Evolutionary conservation across 2,329 filamentous ascomycete genomes (phyloP).

Genomic region (Rutstroemia sp.): DNA sequence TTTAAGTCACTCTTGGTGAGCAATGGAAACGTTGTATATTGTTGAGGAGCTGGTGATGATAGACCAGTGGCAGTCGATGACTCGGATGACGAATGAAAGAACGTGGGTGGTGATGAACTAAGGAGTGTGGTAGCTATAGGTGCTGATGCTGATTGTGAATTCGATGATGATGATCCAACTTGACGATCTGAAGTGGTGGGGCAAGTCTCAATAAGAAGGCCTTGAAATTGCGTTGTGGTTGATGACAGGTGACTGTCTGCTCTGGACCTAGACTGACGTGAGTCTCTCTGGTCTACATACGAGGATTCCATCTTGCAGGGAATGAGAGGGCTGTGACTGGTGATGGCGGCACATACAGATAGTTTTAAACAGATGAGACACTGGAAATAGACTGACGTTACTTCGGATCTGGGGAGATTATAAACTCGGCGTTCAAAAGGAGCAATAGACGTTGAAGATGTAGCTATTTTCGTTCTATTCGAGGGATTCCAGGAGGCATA

Average conservation of each 20-base stretch:
- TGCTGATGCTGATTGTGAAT: constrained; percentile 18
- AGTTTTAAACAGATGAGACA: constrained; percentile 14
- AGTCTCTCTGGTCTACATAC: constrained; percentile 29
- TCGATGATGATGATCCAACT: constrained; percentile 17
- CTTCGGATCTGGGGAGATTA: constrained; percentile 10
- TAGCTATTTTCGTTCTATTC: constrained; percentile 25
- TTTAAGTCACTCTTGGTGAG: constrained; percentile 24
- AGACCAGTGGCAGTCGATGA: constrained; percentile 7
- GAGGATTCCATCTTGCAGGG: constrained; percentile 25
- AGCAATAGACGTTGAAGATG: constrained; percentile 19
- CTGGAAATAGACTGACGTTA: constrained; percentile 10
- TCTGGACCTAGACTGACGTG: constrained; percentile 29
- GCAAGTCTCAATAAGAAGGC: constrained; percentile 22
- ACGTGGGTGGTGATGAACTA: constrained; percentile 6
- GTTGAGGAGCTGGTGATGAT: constrained; percentile 18
- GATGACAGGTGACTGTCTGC: constrained; percentile 27
- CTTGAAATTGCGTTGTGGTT: constrained; percentile 25
- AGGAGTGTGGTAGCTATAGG: constrained; percentile 6
- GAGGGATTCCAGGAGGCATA: constrained; percentile 24
- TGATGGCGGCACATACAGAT: constrained; percentile 19
- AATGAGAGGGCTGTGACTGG: constrained; percentile 24
- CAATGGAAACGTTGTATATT: constrained; percentile 24
- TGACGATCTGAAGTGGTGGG: constrained; percentile 15
- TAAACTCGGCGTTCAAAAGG: constrained; percentile 9
- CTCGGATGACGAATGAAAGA: constrained; percentile 4